Base-by-base conservation (phyloP, 2,329 filamentous ascomycete genomes). In the Diplodia sapinea region DNA sequence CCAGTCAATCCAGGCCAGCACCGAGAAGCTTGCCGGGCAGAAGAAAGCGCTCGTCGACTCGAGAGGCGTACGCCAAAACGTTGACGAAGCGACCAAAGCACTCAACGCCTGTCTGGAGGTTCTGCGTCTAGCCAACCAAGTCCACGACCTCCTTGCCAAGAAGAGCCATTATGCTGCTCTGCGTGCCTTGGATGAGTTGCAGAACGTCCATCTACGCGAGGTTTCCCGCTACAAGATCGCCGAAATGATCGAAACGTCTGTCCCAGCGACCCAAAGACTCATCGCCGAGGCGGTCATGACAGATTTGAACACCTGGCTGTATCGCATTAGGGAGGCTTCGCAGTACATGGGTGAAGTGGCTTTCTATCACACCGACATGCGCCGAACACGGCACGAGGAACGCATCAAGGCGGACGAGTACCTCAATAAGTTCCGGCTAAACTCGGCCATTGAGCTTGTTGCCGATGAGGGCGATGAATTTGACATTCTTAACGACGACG, bases 231-330 rank as follows among this genome's bases (percentile, higher is more conserved):
- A 97, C 79, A 94, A 94, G 75, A 90, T 99, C 71, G 95, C 95
- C 38, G 93, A 96, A 75, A 88, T 97, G 82, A 98, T 99, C 71
- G 94, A 97, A 78, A 93, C 93, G 73, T 98, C 94, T 0, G 94
- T 98, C 38, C 95, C 95, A 1, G 89, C 92, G 3, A 97, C 93
- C 1, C 93, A 97, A 74, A 93, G 92, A 74, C 89, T 92, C 62
- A 97, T 99, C 67, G 94, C 94, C 4, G 94, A 98, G 79, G 93
- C 94, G 15, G 95, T 99, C 72, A 98, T 98, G 93, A 91, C 88
- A 2, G 95, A 99, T 79, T 81, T 99, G 66, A 98, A 98, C 76
- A 97, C 93, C 0, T 99, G 95, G 95, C 84, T 99, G 11, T 99
- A 91, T 75, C 89, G 92, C 26, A 96, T 99, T 70, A 89, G 95